phyloP scores from a whole-genome alignment of 176 grass and related monocot species.

The Eremochloa ophiuroides region DNA sequence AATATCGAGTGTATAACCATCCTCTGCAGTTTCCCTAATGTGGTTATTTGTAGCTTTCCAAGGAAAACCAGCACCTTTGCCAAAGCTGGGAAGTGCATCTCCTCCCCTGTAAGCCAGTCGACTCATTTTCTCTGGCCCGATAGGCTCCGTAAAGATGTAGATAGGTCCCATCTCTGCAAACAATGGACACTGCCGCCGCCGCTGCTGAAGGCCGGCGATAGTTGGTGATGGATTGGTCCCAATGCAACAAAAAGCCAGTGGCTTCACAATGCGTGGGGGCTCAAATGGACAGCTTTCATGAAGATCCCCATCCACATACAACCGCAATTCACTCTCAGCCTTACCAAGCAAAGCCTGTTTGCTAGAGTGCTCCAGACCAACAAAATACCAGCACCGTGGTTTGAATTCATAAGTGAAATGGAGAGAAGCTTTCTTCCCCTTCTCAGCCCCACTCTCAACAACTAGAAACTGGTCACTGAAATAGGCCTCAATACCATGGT shows the following conservation, averaged over 20 bases:
- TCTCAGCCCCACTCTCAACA: constrained; percentile 71
- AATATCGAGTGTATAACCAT: constrained; percentile 56
- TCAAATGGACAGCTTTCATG: constrained; percentile 85
- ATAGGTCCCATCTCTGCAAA: constrained; percentile 96
- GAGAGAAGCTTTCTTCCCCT: constrained; percentile 71
- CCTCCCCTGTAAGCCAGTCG: constrained; percentile 81
- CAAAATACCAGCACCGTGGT: constrained; percentile 75
- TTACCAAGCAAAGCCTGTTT: constrained; percentile 86
- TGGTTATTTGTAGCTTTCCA: constrained; percentile 69
- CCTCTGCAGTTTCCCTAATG: constrained; percentile 58
- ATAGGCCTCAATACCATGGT: constrained; percentile 90
- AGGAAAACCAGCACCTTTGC: constrained; percentile 72
- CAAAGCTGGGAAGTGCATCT: constrained; percentile 75
- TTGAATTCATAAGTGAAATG: constrained; percentile 91
- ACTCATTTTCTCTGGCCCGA: constrained; percentile 77
- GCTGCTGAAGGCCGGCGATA: constrained; percentile 59
- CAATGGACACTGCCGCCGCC: constrained; percentile 62
- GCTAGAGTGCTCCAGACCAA: constrained; percentile 81
- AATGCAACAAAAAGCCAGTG: constrained; percentile 83
- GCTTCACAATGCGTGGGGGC: constrained; percentile 79
- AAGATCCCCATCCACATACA: constrained; percentile 83
- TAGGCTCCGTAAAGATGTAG: constrained; percentile 88
- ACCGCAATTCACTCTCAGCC: constrained; percentile 73
- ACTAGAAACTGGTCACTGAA: constrained; percentile 92
- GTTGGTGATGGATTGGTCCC: constrained; percentile 80